Percentiles rank a stretch among this genome's conserved stretches.
Evolutionary conservation across 352 stramenopile genomes (phyloP).

Genomic region (Phytophthora brassicae): DNA sequence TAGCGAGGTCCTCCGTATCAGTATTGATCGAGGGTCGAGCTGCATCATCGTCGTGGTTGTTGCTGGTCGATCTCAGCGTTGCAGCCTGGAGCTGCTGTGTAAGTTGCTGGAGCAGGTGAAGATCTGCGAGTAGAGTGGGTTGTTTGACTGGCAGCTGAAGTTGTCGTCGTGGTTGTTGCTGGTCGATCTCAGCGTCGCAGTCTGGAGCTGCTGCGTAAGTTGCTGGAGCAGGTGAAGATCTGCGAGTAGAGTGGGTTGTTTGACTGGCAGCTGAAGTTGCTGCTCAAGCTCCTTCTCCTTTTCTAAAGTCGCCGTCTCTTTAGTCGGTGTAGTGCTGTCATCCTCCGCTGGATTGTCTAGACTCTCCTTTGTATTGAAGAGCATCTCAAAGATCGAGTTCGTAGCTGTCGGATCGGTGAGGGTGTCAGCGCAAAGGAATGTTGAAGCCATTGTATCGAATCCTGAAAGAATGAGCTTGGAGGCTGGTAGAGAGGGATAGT

Average conservation of each 20-base stretch:
- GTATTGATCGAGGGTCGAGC: not conserved
- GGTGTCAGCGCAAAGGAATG: conserved; percentile 1
- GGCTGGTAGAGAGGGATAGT: not conserved
- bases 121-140: conserved; percentile 26
- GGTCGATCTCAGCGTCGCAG: conserved; percentile 15
- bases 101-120: conserved; percentile 28
- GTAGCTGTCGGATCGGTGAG: conserved; percentile 5
- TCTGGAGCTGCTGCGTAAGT: conserved; percentile 29
- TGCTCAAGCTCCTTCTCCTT: conserved; percentile 16
- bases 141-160: conserved; percentile 17
- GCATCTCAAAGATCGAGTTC: conserved; percentile 29
- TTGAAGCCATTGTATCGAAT: conserved; percentile 17
- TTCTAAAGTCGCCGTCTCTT: no score
- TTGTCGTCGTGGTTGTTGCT: conserved; percentile 15
- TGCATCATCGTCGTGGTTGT: conserved; percentile 24
- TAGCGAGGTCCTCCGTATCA: conserved; percentile 28
- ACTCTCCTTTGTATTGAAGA: conserved; percentile 30
- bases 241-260: conserved; percentile 27
- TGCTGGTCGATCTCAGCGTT: conserved; percentile 17
- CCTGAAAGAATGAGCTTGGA: conserved; percentile 1
- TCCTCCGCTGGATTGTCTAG: conserved; percentile 17
- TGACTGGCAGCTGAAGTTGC: conserved; percentile 10
- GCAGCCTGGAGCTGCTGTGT: conserved; percentile 28
- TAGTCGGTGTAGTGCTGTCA: not conserved
- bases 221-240: conserved; percentile 30